Percentiles rank a stretch among this genome's conserved stretches.
phyloP scores from a whole-genome alignment of 1,139 yeast genomes.

The Candida glucosophila region DNA sequence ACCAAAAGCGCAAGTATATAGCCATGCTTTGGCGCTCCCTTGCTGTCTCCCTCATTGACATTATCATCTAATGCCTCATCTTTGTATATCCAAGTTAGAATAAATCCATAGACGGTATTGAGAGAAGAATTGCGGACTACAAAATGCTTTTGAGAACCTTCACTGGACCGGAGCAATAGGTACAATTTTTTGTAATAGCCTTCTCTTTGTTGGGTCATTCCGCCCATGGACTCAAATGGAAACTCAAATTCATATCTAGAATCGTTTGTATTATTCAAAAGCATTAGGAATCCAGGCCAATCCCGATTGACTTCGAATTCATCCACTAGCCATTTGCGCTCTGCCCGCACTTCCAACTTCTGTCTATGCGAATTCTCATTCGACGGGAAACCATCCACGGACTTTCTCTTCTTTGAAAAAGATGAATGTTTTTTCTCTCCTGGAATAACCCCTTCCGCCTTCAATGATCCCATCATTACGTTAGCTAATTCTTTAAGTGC shows the following conservation, averaged over 20 bases:
- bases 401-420: conserved; percentile 15
- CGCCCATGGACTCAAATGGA: too few species aligned
- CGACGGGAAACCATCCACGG: conserved; percentile 6
- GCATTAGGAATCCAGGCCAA: conserved; percentile 37
- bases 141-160: conserved; percentile 37
- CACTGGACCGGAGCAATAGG: conserved; percentile 20
- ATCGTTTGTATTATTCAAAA: conserved; percentile 19
- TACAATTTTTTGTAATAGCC: conserved; percentile 23
- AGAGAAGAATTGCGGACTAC: conserved; percentile 54
- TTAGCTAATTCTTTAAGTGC: conserved; percentile 43
- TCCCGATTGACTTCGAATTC: conserved; percentile 46
- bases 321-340: conserved; percentile 55
- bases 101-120: conserved; percentile 48
- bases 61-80: conserved; percentile 12
- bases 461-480: conserved; percentile 46
- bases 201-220: conserved; percentile 18
- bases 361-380: conserved; percentile 1
- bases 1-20: conserved; percentile 43
- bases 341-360: conserved; percentile 14
- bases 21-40: conserved; percentile 22
- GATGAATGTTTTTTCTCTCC: conserved; percentile 37
- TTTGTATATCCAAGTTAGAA: conserved; percentile 44
- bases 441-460: conserved; percentile 50
- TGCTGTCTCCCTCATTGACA: conserved; percentile 6
- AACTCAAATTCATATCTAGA: conserved; percentile 3